These are phyloP conservation scores for Penicillium fimorum DNA, from an alignment of 495 filamentous ascomycete species.

Conservation along the genomic window DNA sequence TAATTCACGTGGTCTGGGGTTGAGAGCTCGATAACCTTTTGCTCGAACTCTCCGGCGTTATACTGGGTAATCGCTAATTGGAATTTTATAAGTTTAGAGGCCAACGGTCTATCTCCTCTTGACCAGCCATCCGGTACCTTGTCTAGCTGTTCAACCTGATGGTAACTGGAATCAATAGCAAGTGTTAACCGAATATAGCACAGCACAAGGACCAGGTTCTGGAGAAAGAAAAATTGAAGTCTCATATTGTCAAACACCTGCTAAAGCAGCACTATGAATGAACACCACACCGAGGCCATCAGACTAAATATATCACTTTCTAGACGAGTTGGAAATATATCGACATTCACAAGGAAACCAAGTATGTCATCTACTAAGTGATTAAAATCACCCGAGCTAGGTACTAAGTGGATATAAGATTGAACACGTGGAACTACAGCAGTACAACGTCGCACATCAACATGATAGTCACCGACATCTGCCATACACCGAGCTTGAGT, in stretches of 20 bases:
- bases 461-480: background rate
- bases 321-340: background rate
- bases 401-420: background rate
- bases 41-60: slow-evolving; percentile 55
- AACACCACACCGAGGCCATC: background rate
- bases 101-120: slow-evolving; percentile 33
- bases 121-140: slow-evolving; percentile 48
- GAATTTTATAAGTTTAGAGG: slow-evolving; percentile 44
- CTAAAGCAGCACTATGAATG: background rate
- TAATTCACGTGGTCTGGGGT: slow-evolving; percentile 60
- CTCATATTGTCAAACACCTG: slow-evolving; percentile 11
- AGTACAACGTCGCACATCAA: slow-evolving; percentile 5
- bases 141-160: slow-evolving; percentile 46
- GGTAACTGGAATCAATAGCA: slow-evolving; percentile 20
- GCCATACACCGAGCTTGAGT: background rate
- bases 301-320: background rate
- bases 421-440: background rate
- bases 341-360: background rate
- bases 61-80: slow-evolving; percentile 55
- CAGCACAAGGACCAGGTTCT: slow-evolving; percentile 15
- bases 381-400: background rate
- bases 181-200: slow-evolving; percentile 6
- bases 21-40: slow-evolving; percentile 59
- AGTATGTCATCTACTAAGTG: background rate
- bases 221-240: slow-evolving; percentile 5